Evolutionary conservation across 2,329 filamentous ascomycete genomes (phyloP).

Genomic region (Fusarium sp.): DNA sequence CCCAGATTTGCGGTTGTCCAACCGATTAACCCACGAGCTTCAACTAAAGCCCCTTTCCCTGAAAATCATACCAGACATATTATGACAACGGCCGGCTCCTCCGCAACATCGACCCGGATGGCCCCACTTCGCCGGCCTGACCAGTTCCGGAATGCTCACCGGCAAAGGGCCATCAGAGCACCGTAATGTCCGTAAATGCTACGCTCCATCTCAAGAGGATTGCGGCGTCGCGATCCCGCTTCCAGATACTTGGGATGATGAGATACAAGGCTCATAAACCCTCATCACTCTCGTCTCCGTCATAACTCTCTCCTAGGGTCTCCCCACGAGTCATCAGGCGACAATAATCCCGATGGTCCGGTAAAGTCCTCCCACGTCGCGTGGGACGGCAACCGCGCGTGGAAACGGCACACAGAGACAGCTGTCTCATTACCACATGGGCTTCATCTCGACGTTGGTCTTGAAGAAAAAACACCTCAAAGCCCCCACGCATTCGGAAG

Average conservation of each 20-base stretch:
- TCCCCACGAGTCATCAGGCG: neutral
- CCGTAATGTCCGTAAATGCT: constrained; percentile 7
- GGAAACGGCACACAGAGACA: neutral
- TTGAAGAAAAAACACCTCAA: neutral
- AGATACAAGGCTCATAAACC: neutral
- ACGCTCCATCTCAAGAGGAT: constrained; percentile 16
- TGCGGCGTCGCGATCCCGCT: constrained; percentile 10
- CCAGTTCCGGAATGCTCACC: constrained; percentile 3
- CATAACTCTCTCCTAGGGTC: neutral
- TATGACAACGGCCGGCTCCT: constrained; percentile 3
- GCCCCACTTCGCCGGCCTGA: constrained; percentile 16
- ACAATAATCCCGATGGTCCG: neutral
- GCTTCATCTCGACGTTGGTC: neutral
- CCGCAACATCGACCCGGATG: constrained; percentile 3
- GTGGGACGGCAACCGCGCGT: neutral
- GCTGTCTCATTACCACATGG: constrained; percentile 2
- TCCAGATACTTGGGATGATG: neutral
- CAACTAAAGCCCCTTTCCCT: neutral
- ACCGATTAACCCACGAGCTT: neutral
- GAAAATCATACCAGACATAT: constrained; percentile 8
- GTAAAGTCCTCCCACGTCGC: neutral
- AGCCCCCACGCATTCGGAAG: constrained; percentile 1
- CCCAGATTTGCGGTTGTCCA: constrained; percentile 7
- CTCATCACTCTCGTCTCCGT: neutral
- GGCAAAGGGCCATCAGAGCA: neutral